Conservation (phyloP, 192 early-diverging fungal genomes). For the Dissophora globulifera region DNA sequence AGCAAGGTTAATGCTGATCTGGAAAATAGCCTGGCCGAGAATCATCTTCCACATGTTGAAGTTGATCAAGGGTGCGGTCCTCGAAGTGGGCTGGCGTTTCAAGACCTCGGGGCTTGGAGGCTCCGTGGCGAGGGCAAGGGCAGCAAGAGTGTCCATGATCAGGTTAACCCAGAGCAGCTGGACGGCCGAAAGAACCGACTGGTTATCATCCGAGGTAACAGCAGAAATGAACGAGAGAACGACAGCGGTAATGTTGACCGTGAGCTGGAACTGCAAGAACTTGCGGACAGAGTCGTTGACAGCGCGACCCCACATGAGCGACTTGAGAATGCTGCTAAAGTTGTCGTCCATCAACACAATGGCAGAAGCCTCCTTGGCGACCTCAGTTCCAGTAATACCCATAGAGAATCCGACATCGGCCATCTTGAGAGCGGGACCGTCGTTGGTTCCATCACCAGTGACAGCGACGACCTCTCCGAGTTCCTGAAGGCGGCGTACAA, state of each 20-base stretch:
- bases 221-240: slow-evolving; percentile 76
- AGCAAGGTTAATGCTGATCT: slow-evolving; percentile 79
- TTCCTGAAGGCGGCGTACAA: slow-evolving; percentile 81
- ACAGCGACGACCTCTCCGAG: slow-evolving; percentile 77
- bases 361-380: slow-evolving; percentile 84
- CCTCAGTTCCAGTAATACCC: slow-evolving; percentile 91
- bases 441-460: slow-evolving; percentile 91
- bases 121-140: slow-evolving; percentile 92
- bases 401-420: slow-evolving; percentile 95
- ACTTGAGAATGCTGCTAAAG: slow-evolving; percentile 84
- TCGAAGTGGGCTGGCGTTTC: slow-evolving; percentile 78
- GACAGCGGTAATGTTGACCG: slow-evolving; percentile 85
- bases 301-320: slow-evolving; percentile 83
- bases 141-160: slow-evolving; percentile 95
- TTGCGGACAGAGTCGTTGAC: slow-evolving; percentile 89
- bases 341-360: slow-evolving; percentile 93
- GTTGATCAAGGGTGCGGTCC: slow-evolving; percentile 82
- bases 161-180: slow-evolving; percentile 96
- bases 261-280: slow-evolving; percentile 88
- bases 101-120: slow-evolving; percentile 87
- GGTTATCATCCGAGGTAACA: slow-evolving; percentile 69
- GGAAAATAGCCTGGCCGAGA: slow-evolving; percentile 89
- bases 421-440: slow-evolving; percentile 86
- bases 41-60: slow-evolving; percentile 95
- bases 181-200: slow-evolving; percentile 86